Evolutionary conservation across 2,329 filamentous ascomycete species (phyloP).

Genomic region (Huntiella abstrusa): DNA sequence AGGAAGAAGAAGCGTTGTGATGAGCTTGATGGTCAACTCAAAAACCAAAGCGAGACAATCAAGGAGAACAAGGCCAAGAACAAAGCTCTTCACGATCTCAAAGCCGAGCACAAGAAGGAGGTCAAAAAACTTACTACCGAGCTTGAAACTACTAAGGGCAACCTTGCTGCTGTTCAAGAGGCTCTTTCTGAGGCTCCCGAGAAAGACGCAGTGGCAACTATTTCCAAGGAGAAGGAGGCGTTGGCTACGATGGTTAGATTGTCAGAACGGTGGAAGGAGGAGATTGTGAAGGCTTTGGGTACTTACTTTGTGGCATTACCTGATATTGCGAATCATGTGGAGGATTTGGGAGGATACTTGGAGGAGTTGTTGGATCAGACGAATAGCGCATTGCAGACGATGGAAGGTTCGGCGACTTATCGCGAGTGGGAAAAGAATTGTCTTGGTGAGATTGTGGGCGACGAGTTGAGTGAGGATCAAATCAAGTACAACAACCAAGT

Average conservation of each 20-base stretch:
- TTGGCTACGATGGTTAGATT: background rate
- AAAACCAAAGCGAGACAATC: background rate
- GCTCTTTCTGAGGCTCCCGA: background rate
- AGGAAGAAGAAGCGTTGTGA: background rate
- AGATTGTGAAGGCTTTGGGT: background rate
- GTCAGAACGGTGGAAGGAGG: background rate
- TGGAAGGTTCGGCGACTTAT: no score
- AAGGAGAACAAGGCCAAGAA: slow-evolving; percentile 1
- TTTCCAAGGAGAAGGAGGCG: background rate
- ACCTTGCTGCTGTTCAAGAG: background rate
- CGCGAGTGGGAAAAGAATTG: no score
- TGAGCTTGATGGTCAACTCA: background rate
- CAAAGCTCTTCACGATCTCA: background rate
- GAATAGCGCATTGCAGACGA: no score
- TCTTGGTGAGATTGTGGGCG: no score
- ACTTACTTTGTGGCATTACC: no score
- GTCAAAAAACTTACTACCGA: background rate
- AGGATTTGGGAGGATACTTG: no score
- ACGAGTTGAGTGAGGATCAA: no score
- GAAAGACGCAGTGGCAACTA: background rate
- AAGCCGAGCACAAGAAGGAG: background rate
- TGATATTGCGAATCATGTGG: no score
- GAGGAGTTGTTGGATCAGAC: no score
- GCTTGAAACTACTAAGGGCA: background rate
- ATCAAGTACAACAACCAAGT: no score